Percentiles rank a stretch among this genome's conserved stretches.
phyloP scores from a whole-genome alignment of 192 early-diverging fungal species.

The Gamsiella multidivaricata region DNA sequence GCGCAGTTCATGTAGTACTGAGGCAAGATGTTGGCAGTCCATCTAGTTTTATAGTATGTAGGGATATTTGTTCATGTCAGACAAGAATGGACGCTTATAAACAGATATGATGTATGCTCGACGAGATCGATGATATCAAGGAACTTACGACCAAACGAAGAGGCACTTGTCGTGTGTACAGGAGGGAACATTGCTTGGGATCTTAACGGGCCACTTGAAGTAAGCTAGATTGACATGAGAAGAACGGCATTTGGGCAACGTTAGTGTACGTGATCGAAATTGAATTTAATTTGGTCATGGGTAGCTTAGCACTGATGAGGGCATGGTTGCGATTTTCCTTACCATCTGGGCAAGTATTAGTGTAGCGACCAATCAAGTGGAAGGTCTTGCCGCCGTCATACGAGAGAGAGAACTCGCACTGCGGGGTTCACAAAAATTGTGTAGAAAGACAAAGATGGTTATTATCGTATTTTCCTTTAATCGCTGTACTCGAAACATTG shows the following conservation, averaged over 20 bases:
- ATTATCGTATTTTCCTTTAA: not conserved
- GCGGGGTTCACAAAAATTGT: too few relatives aligned
- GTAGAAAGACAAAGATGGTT: not conserved
- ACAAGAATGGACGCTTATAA: too few relatives aligned
- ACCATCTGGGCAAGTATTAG: conserved; percentile 53
- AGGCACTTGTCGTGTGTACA: conserved; percentile 53
- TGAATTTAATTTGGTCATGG: too few relatives aligned
- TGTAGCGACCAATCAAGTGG: conserved; percentile 48
- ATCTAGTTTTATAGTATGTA: conserved; percentile 23
- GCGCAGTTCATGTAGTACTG: conserved; percentile 85
- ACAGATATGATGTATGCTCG: too few relatives aligned
- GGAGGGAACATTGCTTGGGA: conserved; percentile 49
- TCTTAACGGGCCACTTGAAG: conserved; percentile 54
- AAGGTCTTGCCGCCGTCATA: conserved; percentile 72
- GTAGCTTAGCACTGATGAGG: too few relatives aligned
- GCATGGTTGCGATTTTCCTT: not conserved
- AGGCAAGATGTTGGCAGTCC: conserved; percentile 77
- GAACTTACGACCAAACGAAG: conserved; percentile 61
- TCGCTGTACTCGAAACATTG: too few relatives aligned
- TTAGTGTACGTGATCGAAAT: too few relatives aligned
- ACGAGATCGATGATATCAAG: not conserved
- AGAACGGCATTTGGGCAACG: too few relatives aligned
- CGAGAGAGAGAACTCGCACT: conserved; percentile 77
- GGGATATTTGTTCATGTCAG: not conserved
- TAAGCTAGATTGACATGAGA: conserved; percentile 28